Evolutionary conservation across 148 eudicot genomes (phyloP).

Genomic region (Fallopia convolvulus): DNA sequence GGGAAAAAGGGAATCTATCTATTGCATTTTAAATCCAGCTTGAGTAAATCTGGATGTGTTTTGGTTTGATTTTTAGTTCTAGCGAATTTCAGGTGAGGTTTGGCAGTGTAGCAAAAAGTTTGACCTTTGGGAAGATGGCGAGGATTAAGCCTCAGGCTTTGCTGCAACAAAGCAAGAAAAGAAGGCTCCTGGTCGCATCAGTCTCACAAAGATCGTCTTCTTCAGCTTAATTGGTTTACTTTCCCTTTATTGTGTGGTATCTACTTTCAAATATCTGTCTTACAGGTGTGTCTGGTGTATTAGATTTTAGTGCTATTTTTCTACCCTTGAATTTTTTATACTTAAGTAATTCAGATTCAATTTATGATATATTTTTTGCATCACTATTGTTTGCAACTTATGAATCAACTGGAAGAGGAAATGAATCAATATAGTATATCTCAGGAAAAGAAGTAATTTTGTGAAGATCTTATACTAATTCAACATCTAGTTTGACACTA

Average conservation of each 20-base stretch:
- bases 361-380: neutral
- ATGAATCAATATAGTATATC: too few species aligned
- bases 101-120: too few species aligned
- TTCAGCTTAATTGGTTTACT: slow-evolving; percentile 46
- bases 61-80: too few species aligned
- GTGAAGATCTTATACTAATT: too few species aligned
- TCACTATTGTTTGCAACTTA: neutral
- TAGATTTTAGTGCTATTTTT: neutral
- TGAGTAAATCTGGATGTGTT: too few species aligned
- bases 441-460: too few species aligned
- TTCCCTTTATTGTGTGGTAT: slow-evolving; percentile 52
- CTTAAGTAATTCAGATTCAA: neutral
- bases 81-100: too few species aligned
- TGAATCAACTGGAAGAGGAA: neutral
- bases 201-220: slow-evolving; percentile 41
- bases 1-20: too few species aligned
- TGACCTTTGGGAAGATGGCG: too few species aligned
- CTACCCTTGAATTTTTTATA: neutral
- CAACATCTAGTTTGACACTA: too few species aligned
- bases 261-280: slow-evolving; percentile 63
- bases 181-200: slow-evolving; percentile 72
- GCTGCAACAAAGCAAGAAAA: slow-evolving; percentile 91
- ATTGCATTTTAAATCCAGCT: too few species aligned
- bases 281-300: slow-evolving; percentile 39
- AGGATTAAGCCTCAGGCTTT: too few species aligned